A percentile compares a stretch with the other conserved stretches of the same genome.
These are phyloP conservation scores for Powellomyces hirtus DNA, from an alignment of 192 early-diverging fungal species.

Conservation along the genomic window DNA sequence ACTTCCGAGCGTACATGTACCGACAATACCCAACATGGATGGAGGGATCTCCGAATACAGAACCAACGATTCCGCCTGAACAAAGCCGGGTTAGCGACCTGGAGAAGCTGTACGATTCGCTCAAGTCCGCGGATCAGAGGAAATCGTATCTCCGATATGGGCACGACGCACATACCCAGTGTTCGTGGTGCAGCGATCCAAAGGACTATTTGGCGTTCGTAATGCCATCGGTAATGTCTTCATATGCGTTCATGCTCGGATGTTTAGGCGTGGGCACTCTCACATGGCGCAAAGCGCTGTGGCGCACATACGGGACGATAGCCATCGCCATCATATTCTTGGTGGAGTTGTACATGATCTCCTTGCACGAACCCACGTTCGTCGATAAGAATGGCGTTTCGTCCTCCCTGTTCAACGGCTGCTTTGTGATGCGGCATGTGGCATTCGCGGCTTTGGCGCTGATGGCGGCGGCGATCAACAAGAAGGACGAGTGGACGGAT, in stretches of 20 bases:
- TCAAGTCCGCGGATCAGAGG: conserved; percentile 15
- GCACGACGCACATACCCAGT: conserved; percentile 19
- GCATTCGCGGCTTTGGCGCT: conserved; percentile 25
- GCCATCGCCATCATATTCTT: neutral
- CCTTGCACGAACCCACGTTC: neutral
- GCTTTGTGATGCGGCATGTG: neutral
- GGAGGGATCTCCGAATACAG: conserved; percentile 1
- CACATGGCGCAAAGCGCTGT: conserved; percentile 8
- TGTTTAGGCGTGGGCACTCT: conserved; percentile 22
- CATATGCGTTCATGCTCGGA: conserved; percentile 14
- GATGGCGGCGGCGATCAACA: conserved; percentile 6
- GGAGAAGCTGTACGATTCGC: conserved; percentile 4
- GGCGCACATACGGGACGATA: conserved; percentile 24
- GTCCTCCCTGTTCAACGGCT: neutral
- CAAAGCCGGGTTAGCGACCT: neutral
- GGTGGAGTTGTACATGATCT: conserved; percentile 16
- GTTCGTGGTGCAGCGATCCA: conserved; percentile 30
- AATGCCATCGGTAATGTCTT: conserved; percentile 5
- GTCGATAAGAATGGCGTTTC: conserved; percentile 2
- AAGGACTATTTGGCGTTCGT: conserved; percentile 14
- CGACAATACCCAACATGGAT: conserved; percentile 13
- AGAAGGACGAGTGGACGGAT: conserved; percentile 28
- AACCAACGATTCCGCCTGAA: neutral
- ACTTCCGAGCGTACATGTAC: conserved; percentile 27
- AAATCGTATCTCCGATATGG: conserved; percentile 27